Evolutionary conservation across 305 asterid species (phyloP).

Genomic region (Fraxinus albicans): DNA sequence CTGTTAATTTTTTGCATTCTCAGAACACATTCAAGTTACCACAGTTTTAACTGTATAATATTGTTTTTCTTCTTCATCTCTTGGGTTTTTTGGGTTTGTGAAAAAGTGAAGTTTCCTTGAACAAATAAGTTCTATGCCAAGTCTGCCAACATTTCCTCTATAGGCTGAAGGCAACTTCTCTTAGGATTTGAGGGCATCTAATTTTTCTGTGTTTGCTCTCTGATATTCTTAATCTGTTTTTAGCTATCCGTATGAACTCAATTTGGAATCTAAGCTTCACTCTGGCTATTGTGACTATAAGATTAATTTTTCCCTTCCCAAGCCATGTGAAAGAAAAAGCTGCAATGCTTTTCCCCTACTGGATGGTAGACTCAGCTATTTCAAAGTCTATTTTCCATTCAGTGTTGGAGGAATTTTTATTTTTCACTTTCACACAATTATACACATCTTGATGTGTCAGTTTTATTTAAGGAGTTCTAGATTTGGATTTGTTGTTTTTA

Average conservation of each 20-base stretch:
- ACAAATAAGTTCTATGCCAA: neutral
- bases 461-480: conserved; percentile 15
- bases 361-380: conserved; percentile 4
- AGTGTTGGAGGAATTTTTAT: conserved; percentile 8
- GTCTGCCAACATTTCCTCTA: neutral
- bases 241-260: conserved; percentile 3
- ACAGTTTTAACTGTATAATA: neutral
- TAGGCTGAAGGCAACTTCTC: conserved; percentile 5
- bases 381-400: neutral
- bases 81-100: neutral
- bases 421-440: conserved; percentile 1
- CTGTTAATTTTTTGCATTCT: conserved; percentile 4
- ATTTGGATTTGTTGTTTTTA: conserved; percentile 16
- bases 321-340: neutral
- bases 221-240: neutral
- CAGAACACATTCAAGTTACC: neutral
- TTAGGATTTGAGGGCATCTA: neutral
- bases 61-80: neutral
- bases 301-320: neutral
- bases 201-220: neutral
- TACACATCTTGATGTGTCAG: conserved; percentile 6
- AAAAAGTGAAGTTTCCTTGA: conserved; percentile 11
- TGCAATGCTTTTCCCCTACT: conserved; percentile 3
- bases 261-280: neutral
- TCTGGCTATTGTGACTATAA: neutral